Percentiles rank a stretch among this genome's conserved stretches.
These are phyloP conservation scores for Fusarium graminum DNA, from an alignment of 2,329 filamentous ascomycete genomes.

Conservation along the genomic window DNA sequence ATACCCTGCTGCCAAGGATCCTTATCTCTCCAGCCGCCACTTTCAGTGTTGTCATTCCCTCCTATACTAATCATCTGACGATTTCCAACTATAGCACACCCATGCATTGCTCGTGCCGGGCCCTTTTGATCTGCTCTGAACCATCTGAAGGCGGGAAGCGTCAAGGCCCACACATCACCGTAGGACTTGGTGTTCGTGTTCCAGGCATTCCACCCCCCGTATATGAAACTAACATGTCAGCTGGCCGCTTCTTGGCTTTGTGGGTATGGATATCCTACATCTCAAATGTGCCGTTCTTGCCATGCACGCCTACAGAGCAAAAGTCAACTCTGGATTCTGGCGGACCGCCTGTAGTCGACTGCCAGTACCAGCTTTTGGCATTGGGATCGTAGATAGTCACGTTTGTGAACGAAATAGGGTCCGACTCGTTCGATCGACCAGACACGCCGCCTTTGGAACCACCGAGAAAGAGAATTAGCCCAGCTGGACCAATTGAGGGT, in stretches of 20 bases:
- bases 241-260: accelerated
- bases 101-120: background rate
- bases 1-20: constrained; percentile 12
- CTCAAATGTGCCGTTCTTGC: background rate
- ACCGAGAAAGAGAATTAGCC: constrained; percentile 7
- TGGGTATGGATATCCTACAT: background rate
- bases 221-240: constrained; percentile 11
- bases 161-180: background rate
- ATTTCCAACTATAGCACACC: constrained; percentile 3
- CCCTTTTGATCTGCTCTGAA: constrained; percentile 1
- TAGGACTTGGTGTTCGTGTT: background rate
- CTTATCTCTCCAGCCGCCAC: background rate
- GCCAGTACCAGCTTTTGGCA: background rate
- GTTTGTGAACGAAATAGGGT: background rate
- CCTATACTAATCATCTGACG: constrained; percentile 6
- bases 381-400: constrained; percentile 4
- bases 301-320: background rate
- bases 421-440: background rate
- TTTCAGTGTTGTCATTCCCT: background rate
- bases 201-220: constrained; percentile 5
- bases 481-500: background rate
- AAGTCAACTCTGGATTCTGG: constrained; percentile 1
- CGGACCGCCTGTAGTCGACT: background rate
- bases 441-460: background rate
- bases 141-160: constrained; percentile 8